A percentile compares a stretch with the other conserved stretches of the same genome.
phyloP scores from a whole-genome alignment of 371 early-diverging fungal genomes.

The Mortierella sp. region DNA sequence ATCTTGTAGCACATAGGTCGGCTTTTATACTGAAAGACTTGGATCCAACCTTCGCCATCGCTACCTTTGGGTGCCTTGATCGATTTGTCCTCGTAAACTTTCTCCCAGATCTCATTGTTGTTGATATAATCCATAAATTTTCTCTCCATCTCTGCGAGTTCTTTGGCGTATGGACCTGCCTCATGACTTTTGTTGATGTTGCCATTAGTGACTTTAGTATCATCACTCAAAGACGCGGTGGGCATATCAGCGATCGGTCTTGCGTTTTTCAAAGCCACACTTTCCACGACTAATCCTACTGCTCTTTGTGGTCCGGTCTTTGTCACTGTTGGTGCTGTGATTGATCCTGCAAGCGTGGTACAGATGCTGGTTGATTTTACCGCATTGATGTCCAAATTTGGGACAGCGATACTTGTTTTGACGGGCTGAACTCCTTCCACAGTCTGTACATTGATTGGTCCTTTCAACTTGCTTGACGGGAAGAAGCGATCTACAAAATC shows the following conservation, averaged over 20 bases:
- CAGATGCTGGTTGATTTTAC: constrained; percentile 3
- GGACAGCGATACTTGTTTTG: constrained; percentile 21
- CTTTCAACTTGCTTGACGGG: constrained; percentile 3
- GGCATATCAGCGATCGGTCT: neutral
- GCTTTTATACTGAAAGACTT: constrained; percentile 58
- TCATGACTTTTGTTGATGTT: neutral
- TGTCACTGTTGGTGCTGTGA: neutral
- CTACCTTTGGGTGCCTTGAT: constrained; percentile 25
- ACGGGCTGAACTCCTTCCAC: constrained; percentile 18
- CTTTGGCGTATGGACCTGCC: constrained; percentile 22
- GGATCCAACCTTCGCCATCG: constrained; percentile 25
- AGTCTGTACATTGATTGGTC: constrained; percentile 11
- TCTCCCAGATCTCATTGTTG: constrained; percentile 54
- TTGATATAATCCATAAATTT: constrained; percentile 41
- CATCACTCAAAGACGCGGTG: too few relatives aligned
- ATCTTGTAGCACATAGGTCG: constrained; percentile 65
- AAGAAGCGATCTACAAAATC: constrained; percentile 27
- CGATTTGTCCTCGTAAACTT: constrained; percentile 46
- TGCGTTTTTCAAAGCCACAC: constrained; percentile 5
- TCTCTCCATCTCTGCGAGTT: constrained; percentile 41
- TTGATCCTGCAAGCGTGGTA: constrained; percentile 14
- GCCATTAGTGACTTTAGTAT: neutral
- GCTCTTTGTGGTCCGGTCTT: neutral
- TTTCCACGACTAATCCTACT: too few relatives aligned
- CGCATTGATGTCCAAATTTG: neutral